Base-by-base conservation (phyloP, 1,284 basidiomycete species). In the Fomitopsis schrenkii region DNA sequence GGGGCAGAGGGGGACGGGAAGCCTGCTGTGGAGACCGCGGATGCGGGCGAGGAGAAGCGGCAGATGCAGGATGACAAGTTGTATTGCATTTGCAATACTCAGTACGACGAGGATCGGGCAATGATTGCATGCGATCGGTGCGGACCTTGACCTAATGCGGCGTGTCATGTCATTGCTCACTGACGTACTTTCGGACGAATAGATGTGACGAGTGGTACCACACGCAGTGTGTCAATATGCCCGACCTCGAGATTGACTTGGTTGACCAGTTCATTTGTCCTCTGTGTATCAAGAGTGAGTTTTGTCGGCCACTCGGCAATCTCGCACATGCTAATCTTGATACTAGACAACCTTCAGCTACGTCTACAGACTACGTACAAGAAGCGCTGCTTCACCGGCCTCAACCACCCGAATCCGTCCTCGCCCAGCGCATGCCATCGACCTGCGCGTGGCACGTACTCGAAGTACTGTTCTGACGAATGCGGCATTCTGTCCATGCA, bases 151-250 rank as follows among this genome's bases (percentile, higher is more conserved):
- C 53, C 4, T 28, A 4, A 46, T 17, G 10, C 12, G 7, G 12
- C 15, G 6, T 38, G 19, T 41, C 40, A 28, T 10, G 56, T 52
- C 38, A 50, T 52, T 50, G 17, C 8, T 50, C 17, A 54, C 40
- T 54, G 9, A 44, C 61, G 26, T 46, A 48, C 28, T 42, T n/a
- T 10, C 45, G 30, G 66, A 63, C 55, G 59, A 53, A 36, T 40
- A 93, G 91, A 35, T 94, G 93, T 72, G 93, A 94, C 69, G 90
- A 94, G 64, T 95, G 93, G 93, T 95, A 93, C 71, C 93, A 95
- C 69, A 90, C 90, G 0, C 80, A 83, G 58, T 95, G 93, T 67
- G 86, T 94, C 30, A 77, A 84, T 42, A 90, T 94, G 80, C 82
- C 85, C 26, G 91, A 94, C 66, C 77, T 85, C 7, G 85, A 87